Percentiles rank a stretch among this genome's conserved stretches.
Conservation (phyloP, 305 asterid species). For the Fraxinus platypoda region DNA sequence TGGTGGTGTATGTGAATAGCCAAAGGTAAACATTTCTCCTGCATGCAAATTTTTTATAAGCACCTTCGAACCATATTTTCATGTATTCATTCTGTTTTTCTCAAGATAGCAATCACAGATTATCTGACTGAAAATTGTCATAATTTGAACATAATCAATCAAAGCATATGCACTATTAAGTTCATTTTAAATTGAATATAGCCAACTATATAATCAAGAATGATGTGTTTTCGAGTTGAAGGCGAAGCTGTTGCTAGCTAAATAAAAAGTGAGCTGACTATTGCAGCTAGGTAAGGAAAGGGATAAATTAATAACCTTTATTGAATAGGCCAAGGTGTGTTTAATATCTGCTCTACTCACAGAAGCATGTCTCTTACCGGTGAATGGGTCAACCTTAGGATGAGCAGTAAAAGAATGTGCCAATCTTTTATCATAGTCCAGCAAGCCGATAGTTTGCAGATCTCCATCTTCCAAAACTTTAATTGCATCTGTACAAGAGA, state of each 20-base stretch:
- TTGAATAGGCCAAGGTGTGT: constrained; percentile 6
- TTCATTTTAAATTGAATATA: not conserved
- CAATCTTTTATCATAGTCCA: constrained; percentile 89
- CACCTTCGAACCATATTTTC: not conserved
- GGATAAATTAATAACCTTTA: not conserved
- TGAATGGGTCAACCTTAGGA: constrained; percentile 95
- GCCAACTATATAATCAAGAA: not conserved
- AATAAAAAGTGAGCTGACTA: constrained; percentile 6
- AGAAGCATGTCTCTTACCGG: constrained; percentile 54
- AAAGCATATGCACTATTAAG: not conserved
- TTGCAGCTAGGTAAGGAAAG: not conserved
- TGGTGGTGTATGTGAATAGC: constrained; percentile 70
- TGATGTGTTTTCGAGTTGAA: not conserved
- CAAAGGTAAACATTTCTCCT: constrained; percentile 97
- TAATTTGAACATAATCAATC: not conserved
- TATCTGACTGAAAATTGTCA: not conserved
- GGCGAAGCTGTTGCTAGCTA: not conserved
- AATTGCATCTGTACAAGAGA: constrained; percentile 60
- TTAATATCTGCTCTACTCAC: not conserved
- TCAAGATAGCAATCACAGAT: constrained; percentile 5
- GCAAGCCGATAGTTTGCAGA: constrained; percentile 88
- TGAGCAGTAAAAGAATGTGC: constrained; percentile 91
- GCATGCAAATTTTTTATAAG: constrained; percentile 36
- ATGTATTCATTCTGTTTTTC: not conserved
- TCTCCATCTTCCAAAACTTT: constrained; percentile 97